Percentiles rank a stretch among this genome's conserved stretches.
These are phyloP conservation scores for Asclepias syriaca DNA, from an alignment of 257 asterid species.

Conservation along the genomic window DNA sequence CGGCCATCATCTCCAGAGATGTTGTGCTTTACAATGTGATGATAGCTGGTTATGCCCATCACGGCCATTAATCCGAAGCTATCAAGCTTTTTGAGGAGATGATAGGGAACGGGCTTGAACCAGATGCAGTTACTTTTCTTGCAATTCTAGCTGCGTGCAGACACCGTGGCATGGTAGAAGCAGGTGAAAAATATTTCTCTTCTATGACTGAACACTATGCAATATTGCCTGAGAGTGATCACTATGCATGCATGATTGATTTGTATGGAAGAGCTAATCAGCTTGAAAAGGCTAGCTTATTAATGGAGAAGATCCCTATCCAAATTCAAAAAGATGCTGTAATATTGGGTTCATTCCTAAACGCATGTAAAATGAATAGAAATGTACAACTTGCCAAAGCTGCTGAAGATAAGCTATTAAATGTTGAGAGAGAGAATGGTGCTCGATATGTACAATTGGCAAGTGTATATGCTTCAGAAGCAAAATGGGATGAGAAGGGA, in stretches of 20 bases:
- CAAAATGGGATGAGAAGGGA: conserved; percentile 81
- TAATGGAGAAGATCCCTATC: conserved; percentile 59
- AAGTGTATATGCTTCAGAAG: conserved; percentile 67
- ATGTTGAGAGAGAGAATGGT: conserved; percentile 52
- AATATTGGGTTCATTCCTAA: conserved; percentile 61
- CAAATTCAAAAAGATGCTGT: conserved; percentile 56
- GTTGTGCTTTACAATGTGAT: conserved; percentile 60
- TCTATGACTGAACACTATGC: conserved; percentile 59
- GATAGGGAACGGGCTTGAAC: conserved; percentile 39
- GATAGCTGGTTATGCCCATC: conserved; percentile 88
- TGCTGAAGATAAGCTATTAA: conserved; percentile 57
- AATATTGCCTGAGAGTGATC: conserved; percentile 66
- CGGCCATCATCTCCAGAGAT: conserved; percentile 28
- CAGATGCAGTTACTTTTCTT: conserved; percentile 70
- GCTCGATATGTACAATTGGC: conserved; percentile 79
- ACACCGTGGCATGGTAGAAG: conserved; percentile 62
- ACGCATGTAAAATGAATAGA: conserved; percentile 61
- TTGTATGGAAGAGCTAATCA: conserved; percentile 81
- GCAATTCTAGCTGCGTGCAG: conserved; percentile 87
- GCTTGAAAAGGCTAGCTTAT: conserved; percentile 54
- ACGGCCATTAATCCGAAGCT: conserved; percentile 62
- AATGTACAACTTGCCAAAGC: conserved; percentile 59
- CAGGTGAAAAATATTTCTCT: conserved; percentile 59
- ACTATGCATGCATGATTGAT: conserved; percentile 94
- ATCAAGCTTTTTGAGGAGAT: conserved; percentile 52